Base-by-base conservation (phyloP, 129 eudicot species). In the Oenanthe sinensis region DNA sequence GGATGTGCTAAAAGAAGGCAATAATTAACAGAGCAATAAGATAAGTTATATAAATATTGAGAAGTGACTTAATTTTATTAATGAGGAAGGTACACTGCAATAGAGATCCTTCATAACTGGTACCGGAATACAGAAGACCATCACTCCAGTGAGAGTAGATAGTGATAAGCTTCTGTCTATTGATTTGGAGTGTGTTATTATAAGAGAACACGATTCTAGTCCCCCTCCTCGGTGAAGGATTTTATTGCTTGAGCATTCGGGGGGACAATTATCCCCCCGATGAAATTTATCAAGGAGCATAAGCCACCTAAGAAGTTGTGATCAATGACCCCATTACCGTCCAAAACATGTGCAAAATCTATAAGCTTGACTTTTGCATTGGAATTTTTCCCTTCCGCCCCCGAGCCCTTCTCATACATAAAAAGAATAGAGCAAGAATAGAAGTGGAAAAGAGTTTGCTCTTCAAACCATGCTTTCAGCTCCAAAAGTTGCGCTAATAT, bases 241-340 rank as follows among this genome's bases (percentile, higher is more conserved):
- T 69, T 58, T 10, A 43, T 40, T 62, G 30, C 42, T 79, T 65
- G 67, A 33, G 63, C 87, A 46, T 86, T 83, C 3, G 70, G 74
- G 40, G 78, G 39, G 22, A 55, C 71, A 46, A 84, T 78, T 24
- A 88, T 82, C 52, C 82, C 89, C 2, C 85, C 79, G 14, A 95
- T 78, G 44, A 90, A 90, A 85, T 94, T 91, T 82, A 95, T 91
- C 79, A 91, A 82, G 45, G 98, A 95, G 82, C 96, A 95, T 39
- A 95, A 88, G 45, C 98, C 97, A 54, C 94, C 98, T 81, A 92
- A 91, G 81, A 95, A 92, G 90, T 95, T 91, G 74, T 92, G 97
- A 74, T 94, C 98, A 72, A 94, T 91, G 50, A 91, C 87, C 17
- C 96, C 97, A 33, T 16, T 75, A 48, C 90, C 98, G 16, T 89